These are phyloP conservation scores for Fusarium stilboides DNA, from an alignment of 2,329 filamentous ascomycete species.

Conservation along the genomic window DNA sequence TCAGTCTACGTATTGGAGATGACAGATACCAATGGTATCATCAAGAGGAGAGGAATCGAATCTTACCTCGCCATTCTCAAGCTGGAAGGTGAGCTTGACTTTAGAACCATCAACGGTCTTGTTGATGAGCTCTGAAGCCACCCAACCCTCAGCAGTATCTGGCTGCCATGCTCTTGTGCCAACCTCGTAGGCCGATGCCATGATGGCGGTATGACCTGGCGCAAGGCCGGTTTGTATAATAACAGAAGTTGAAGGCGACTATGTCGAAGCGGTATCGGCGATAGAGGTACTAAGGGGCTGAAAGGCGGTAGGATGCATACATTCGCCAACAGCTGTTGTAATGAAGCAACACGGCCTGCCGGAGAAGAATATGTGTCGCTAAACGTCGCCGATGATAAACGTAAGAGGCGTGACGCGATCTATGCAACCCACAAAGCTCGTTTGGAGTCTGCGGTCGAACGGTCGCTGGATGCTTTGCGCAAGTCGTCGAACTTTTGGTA, in stretches of 20 bases:
- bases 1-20: conserved; percentile 22
- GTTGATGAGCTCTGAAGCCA: conserved; percentile 93
- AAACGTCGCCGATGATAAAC: conserved; percentile 17
- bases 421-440: conserved; percentile 25
- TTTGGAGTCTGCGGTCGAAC: conserved; percentile 26
- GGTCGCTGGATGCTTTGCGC: conserved; percentile 36
- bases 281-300: conserved; percentile 45
- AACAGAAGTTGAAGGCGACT: conserved; percentile 32
- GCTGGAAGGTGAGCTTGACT: conserved; percentile 86
- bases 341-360: conserved; percentile 41
- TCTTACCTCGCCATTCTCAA: conserved; percentile 92
- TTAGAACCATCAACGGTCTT: conserved; percentile 89
- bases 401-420: conserved; percentile 33
- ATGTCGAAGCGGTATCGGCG: conserved; percentile 42
- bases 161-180: conserved; percentile 99
- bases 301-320: conserved; percentile 50
- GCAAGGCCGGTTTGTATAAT: conserved; percentile 43
- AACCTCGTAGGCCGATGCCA: conserved; percentile 96
- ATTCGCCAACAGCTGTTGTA: conserved; percentile 47
- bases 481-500: conserved; percentile 40
- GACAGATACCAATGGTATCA: not conserved
- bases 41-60: not conserved
- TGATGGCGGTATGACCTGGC: conserved; percentile 61
- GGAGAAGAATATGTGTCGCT: conserved; percentile 29
- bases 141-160: conserved; percentile 95